phyloP scores from a whole-genome alignment of 495 filamentous ascomycete genomes.

The Penicillium canariense region DNA sequence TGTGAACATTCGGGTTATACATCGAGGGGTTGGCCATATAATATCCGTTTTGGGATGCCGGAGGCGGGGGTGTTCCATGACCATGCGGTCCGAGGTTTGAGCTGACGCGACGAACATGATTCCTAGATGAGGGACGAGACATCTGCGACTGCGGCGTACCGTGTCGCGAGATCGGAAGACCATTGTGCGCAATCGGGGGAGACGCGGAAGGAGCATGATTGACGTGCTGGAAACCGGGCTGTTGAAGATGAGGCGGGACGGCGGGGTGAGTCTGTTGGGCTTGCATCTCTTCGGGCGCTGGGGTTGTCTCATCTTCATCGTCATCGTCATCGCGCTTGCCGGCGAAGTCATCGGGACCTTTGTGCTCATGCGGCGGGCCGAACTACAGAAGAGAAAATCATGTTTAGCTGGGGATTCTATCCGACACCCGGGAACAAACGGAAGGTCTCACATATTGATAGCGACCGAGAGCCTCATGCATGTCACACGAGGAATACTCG shows the following conservation, averaged over 20 bases:
- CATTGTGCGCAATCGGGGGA: constrained; percentile 77
- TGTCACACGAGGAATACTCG: constrained; percentile 92
- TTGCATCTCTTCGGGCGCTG: constrained; percentile 61
- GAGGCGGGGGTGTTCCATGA: constrained; percentile 58
- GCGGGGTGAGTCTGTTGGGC: constrained; percentile 45
- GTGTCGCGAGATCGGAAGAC: constrained; percentile 67
- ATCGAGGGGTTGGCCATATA: constrained; percentile 85
- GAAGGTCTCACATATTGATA: constrained; percentile 75
- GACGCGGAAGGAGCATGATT: constrained; percentile 85
- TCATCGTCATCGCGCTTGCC: constrained; percentile 81
- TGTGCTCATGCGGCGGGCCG: constrained; percentile 90
- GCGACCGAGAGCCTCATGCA: constrained; percentile 80
- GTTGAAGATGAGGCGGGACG: constrained; percentile 75
- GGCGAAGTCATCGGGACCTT: constrained; percentile 89
- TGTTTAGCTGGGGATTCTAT: not conserved
- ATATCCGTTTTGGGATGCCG: constrained; percentile 68
- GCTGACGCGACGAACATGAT: constrained; percentile 71
- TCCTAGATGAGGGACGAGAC: constrained; percentile 80
- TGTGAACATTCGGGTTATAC: constrained; percentile 69
- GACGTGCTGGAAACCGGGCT: constrained; percentile 73
- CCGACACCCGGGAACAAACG: constrained; percentile 1
- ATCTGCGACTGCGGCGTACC: constrained; percentile 78
- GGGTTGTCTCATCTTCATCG: constrained; percentile 74
- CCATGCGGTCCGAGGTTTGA: constrained; percentile 69
- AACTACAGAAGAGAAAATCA: constrained; percentile 56